These are phyloP conservation scores for Triticum turgidum DNA, from an alignment of 176 grass and related monocot species.

Conservation along the genomic window DNA sequence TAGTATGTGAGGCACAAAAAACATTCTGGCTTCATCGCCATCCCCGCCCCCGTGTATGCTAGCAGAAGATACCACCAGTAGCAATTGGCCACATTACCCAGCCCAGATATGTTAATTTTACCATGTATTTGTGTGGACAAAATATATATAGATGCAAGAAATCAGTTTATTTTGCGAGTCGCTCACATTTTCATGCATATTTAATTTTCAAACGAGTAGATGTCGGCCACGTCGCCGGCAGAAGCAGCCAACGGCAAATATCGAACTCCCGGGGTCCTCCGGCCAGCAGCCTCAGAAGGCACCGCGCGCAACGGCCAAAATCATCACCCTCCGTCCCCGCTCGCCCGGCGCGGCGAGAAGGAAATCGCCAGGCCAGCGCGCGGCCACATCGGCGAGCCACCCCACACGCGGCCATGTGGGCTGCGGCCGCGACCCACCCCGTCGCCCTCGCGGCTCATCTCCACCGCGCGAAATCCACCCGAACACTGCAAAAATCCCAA, in stretches of 20 bases:
- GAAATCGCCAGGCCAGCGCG: background rate
- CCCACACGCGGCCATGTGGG: slow-evolving; percentile 11
- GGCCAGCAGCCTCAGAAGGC: background rate
- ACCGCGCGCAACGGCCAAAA: background rate
- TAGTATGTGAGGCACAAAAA: too few relatives aligned
- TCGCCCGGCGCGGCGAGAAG: background rate
- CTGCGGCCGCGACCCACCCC: background rate
- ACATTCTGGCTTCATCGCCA: too few relatives aligned
- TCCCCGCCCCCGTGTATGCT: too few relatives aligned
- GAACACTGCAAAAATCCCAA: background rate
- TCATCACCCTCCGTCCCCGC: background rate
- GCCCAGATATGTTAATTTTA: too few relatives aligned
- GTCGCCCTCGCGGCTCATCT: background rate
- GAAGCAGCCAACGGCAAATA: background rate
- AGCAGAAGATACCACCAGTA: too few relatives aligned
- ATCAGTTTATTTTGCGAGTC: too few relatives aligned
- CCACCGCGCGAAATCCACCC: background rate
- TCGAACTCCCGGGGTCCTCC: background rate
- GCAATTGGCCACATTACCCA: too few relatives aligned
- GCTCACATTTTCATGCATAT: too few relatives aligned
- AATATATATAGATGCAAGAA: too few relatives aligned
- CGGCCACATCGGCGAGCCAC: background rate
- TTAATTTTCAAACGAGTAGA: too few relatives aligned
- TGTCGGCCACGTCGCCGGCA: background rate
- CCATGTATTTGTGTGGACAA: too few relatives aligned